These are phyloP conservation scores for Trametes punicea DNA, from an alignment of 768 basidiomycete genomes.

Conservation along the genomic window DNA sequence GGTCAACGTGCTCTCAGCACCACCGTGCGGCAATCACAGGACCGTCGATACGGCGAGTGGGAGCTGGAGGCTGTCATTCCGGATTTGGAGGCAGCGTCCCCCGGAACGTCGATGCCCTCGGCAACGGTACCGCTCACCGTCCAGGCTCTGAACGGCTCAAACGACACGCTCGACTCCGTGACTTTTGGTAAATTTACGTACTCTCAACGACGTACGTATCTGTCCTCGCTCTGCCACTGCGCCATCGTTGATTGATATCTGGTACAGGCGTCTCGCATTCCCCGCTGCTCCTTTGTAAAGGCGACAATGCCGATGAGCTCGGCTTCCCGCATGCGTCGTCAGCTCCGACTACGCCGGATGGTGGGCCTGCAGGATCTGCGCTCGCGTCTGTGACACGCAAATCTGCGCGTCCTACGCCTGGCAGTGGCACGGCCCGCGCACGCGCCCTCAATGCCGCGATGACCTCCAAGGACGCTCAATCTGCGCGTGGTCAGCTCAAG, in stretches of 20 bases:
- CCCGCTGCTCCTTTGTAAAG: conserved; percentile 13
- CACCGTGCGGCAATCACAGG: conserved; percentile 53
- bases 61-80: conserved; percentile 65
- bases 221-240: background rate
- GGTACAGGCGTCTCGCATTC: conserved; percentile 9
- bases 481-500: conserved; percentile 16
- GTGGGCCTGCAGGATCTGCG: conserved; percentile 25
- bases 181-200: conserved; percentile 74
- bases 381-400: conserved; percentile 38
- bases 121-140: conserved; percentile 50
- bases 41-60: conserved; percentile 50
- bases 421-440: conserved; percentile 8
- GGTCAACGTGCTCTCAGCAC: conserved; percentile 68
- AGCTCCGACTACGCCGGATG: conserved; percentile 8
- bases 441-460: conserved; percentile 9
- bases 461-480: conserved; percentile 3
- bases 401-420: conserved; percentile 34
- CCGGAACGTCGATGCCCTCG: conserved; percentile 29
- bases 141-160: conserved; percentile 56
- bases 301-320: conserved; percentile 1
- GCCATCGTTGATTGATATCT: background rate
- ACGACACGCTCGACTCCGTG: conserved; percentile 56
- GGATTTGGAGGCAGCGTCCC: conserved; percentile 37
- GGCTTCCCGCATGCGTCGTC: conserved; percentile 2
- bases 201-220: conserved; percentile 42